Base-by-base conservation (phyloP, 148 eudicot genomes). In the Linanthus parryae region DNA sequence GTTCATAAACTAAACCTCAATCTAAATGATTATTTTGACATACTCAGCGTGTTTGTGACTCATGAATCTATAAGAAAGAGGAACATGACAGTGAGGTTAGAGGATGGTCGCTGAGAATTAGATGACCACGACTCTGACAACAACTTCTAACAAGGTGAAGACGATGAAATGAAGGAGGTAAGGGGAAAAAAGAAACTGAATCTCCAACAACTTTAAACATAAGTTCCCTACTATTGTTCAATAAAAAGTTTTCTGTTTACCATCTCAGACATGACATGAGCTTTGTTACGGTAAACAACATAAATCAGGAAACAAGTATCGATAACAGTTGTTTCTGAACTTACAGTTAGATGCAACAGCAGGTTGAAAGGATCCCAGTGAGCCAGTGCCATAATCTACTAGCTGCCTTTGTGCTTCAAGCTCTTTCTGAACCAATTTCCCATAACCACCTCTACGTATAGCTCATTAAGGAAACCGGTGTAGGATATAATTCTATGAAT, bases 371-470 rank as follows among this genome's bases (percentile, higher is more conserved):
- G 94, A 66, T 16, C 86, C 90, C 59, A 91, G 70, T 20, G 98
- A 68, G 57, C 86, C 89, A 66, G 80, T 55, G 67, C 88, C 95
- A 65, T 91, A 91, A 61, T 91, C 98, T 40, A 91, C 98, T 45
- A 91, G 82, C 38, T 85, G 74, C 62, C 98, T 81, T 56, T 83
- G 98, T 12, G 74, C 86, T 75, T 91, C 98, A 60, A 91, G 68
- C 66, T 91, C 98, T 62, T 59, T 83, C 58, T 90, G 97, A 42
- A 90, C 97, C 70, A 90, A 64, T 60, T 90, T 85, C 51, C 97
- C 97, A 64, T 90, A 90, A 63, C 97, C 97, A 63, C 97, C 97
- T 83, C 97, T 85, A 64, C 95, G 97, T 90, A 63, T 43, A 50
- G 60, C 65, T 64, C 51, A 61, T 85, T 68, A 85, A 83, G 95